Conservation (phyloP, 495 filamentous ascomycete genomes). For the Polyplosphaeria fusca region DNA sequence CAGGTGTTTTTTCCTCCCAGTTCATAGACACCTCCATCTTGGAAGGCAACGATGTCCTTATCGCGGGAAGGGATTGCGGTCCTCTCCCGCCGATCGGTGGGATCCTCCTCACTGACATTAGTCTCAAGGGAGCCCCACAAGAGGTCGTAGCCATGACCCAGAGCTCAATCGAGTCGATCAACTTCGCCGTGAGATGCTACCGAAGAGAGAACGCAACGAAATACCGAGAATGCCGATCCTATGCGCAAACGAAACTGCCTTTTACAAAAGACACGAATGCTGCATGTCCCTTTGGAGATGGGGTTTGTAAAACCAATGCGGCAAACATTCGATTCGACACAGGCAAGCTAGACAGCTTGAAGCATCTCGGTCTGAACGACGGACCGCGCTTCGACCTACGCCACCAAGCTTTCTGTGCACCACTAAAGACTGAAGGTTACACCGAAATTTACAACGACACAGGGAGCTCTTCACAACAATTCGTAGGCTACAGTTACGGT, state of each 20-base stretch:
- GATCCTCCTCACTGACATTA: neutral
- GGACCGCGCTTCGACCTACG: neutral
- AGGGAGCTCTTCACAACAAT: neutral
- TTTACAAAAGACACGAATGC: neutral
- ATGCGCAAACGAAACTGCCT: neutral
- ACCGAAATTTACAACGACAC: neutral
- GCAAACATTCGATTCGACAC: neutral
- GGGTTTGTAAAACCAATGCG: neutral
- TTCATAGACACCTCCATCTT: neutral
- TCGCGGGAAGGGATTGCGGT: neutral
- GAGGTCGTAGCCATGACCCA: no score
- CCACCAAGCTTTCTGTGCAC: neutral
- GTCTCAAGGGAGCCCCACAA: neutral
- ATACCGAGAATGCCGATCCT: neutral
- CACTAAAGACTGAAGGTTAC: neutral
- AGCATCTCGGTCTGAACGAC: neutral
- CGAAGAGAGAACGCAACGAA: neutral
- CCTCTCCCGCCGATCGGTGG: neutral
- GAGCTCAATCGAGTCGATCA: neutral
- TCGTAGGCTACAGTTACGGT: neutral
- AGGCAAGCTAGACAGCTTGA: neutral
- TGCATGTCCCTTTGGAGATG: neutral
- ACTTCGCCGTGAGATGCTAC: neutral
- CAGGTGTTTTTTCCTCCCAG: neutral
- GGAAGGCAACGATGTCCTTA: neutral